Evolutionary conservation across 1,139 yeast species (phyloP), one percentile per base, ranked within the genome.

Genomic region (Blastobotrys arbuscula): DNA sequence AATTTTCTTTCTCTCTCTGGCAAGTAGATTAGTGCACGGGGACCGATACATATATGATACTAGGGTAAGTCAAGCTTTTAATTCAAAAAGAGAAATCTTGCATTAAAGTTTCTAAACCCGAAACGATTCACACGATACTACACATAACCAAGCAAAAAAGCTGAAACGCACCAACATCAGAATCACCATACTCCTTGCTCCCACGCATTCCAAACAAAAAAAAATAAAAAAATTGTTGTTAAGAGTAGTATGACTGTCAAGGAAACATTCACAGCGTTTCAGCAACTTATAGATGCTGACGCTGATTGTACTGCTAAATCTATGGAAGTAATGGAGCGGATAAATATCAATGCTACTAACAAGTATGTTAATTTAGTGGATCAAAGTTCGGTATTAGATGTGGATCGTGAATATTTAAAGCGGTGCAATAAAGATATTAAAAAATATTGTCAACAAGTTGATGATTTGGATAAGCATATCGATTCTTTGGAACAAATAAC

Each of bases 401-500:
- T 50, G 16, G 63, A 64, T 20, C 55, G 60, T 24, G 54, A 51
- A 35, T 50, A 52, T 35, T 39, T 57, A 19, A 47, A 42, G 24
- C 52, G 46, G 9, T 44, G 53, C 30, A 50, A 58, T 42, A 39
- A 34, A 23, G 58, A 56, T 7, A 57, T 57, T 24, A 39, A 42
- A 10, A 43, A 48, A 41, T 59, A 55, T 30, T 44, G 47, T 23
- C 38, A 44, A 26, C 57, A 55, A 42, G 47, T 53, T 15, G 46
- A 53, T 36, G 43, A 39, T n/a, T 20, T 81, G 3, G 88, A 79
- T 47, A 44, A 58, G 1, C 73, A 74, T 44, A 74, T 79, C 1
- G 68, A 64, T 12, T 67, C 69, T 37, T 60, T 84, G 47, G 79
- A 76, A 45, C 59, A 58, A 0, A 58, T 83, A 3, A 72, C 76